phyloP scores from a whole-genome alignment of 208 protist species.

The Entamoeba histolytica region DNA sequence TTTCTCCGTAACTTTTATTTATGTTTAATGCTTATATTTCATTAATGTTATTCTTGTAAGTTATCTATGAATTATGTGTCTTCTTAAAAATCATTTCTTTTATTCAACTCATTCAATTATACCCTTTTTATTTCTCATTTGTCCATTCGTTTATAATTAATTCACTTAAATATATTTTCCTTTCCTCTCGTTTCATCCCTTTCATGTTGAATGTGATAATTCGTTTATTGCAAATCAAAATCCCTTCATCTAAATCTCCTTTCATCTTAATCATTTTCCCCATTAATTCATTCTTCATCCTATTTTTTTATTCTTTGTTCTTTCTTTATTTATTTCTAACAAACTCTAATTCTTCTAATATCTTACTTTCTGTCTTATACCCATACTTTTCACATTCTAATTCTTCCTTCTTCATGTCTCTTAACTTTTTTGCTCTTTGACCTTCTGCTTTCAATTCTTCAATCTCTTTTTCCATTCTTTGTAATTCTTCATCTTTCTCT shows the following conservation, averaged over 20 bases:
- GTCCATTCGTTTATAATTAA: background rate
- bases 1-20: no score
- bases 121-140: background rate
- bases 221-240: background rate
- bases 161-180: background rate
- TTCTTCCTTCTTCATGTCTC: background rate
- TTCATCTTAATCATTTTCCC: background rate
- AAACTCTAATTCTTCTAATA: background rate
- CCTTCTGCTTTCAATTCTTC: background rate
- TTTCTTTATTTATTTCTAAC: background rate
- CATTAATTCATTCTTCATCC: background rate
- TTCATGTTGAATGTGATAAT: background rate
- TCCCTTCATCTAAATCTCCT: background rate
- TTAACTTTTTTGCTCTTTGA: background rate
- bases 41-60: no score
- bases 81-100: no score
- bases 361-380: background rate
- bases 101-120: no score
- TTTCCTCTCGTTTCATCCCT: background rate
- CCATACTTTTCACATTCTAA: background rate
- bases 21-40: no score
- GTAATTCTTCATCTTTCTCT: background rate
- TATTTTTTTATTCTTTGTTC: slow-evolving; percentile 19
- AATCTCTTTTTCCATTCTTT: background rate
- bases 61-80: no score